These are phyloP conservation scores for Metschnikowia bowlesiae DNA, from an alignment of 805 yeast species.

Conservation along the genomic window DNA sequence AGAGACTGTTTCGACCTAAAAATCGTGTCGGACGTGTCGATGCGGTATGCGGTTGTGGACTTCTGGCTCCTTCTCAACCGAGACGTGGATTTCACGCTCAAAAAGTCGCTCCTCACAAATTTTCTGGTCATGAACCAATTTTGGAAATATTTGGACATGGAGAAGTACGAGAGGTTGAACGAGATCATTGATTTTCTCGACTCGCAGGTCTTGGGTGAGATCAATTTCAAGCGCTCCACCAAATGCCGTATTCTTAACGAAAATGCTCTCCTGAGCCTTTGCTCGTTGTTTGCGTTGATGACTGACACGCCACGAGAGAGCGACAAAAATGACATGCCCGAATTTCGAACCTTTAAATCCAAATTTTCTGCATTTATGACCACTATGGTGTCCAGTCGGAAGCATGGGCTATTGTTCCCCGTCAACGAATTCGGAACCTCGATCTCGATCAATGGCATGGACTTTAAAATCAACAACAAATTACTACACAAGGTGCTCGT, in stretches of 20 bases:
- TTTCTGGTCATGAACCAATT: conserved; percentile 57
- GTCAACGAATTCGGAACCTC: conserved; percentile 49
- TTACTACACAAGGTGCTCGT: conserved; percentile 59
- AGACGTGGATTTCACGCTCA: conserved; percentile 43
- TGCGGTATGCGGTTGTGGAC: conserved; percentile 55
- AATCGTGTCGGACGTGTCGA: conserved; percentile 31
- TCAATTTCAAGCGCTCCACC: conserved; percentile 56
- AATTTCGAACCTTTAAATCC: conserved; percentile 28
- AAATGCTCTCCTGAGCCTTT: conserved; percentile 57
- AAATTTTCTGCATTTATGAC: conserved; percentile 45
- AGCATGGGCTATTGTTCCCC: conserved; percentile 43
- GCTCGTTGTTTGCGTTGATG: conserved; percentile 37
- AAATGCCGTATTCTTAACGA: conserved; percentile 79
- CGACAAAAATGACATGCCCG: conserved; percentile 21
- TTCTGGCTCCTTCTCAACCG: conserved; percentile 57
- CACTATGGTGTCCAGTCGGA: conserved; percentile 44
- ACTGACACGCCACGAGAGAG: conserved; percentile 7
- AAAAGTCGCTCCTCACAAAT: conserved; percentile 62
- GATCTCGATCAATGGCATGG: conserved; percentile 44
- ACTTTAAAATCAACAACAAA: conserved; percentile 63
- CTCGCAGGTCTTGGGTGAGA: conserved; percentile 52
- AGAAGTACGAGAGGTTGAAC: conserved; percentile 23
- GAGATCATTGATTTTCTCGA: conserved; percentile 46
- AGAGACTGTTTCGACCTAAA: conserved; percentile 39
- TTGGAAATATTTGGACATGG: conserved; percentile 52